These are phyloP conservation scores for Fusarium caatingaense DNA, from an alignment of 2,329 filamentous ascomycete genomes.

Conservation along the genomic window DNA sequence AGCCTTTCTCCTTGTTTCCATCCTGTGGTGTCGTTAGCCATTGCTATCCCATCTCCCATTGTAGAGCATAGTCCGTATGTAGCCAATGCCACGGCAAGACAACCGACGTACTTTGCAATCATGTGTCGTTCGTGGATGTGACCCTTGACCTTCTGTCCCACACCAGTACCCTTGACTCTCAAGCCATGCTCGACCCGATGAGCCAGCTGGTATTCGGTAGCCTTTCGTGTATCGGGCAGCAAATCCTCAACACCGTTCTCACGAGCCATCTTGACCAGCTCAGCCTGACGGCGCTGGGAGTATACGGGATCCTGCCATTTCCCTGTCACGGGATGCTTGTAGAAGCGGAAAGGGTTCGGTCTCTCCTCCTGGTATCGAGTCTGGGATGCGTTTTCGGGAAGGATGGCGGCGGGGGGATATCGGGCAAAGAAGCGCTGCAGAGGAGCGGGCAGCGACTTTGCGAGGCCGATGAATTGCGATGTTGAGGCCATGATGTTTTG, in stretches of 20 bases:
- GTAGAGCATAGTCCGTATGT: neutral
- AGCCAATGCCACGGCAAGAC: neutral
- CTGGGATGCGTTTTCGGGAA: conserved; percentile 58
- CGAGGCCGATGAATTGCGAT: conserved; percentile 65
- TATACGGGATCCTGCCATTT: conserved; percentile 86
- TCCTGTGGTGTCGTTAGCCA: conserved; percentile 58
- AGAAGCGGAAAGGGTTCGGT: conserved; percentile 83
- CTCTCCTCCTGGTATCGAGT: conserved; percentile 67
- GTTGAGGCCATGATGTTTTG: conserved; percentile 51
- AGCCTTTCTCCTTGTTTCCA: conserved; percentile 89
- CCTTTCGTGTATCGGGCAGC: conserved; percentile 81
- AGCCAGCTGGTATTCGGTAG: conserved; percentile 75
- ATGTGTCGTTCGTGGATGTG: conserved; percentile 91
- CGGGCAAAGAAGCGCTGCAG: conserved; percentile 89
- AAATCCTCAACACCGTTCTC: conserved; percentile 84
- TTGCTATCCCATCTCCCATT: neutral
- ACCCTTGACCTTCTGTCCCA: conserved; percentile 94
- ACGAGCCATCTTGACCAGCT: conserved; percentile 86
- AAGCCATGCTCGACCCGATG: conserved; percentile 82
- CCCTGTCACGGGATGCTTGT: conserved; percentile 81
- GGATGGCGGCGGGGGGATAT: conserved; percentile 79
- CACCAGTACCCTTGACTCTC: conserved; percentile 90
- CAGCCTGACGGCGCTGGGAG: conserved; percentile 88
- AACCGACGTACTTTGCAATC: conserved; percentile 72
- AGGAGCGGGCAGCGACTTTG: conserved; percentile 78